These are phyloP conservation scores for Infundibulicybe gibba DNA, from an alignment of 768 basidiomycete genomes.

Conservation along the genomic window DNA sequence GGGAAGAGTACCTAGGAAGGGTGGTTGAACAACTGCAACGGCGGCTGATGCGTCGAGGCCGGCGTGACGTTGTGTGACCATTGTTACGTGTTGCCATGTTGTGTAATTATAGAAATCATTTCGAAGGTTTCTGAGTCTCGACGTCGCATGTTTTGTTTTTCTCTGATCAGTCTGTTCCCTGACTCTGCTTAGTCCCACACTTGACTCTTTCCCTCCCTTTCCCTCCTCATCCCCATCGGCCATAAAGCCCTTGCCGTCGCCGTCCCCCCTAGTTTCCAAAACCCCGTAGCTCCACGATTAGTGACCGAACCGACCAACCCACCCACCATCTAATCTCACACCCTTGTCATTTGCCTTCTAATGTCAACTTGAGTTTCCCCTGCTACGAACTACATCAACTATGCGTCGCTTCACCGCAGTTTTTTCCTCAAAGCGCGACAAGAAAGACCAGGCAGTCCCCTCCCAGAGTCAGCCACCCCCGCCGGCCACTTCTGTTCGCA, in stretches of 20 bases:
- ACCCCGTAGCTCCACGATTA: too few relatives aligned
- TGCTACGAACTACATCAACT: slow-evolving; percentile 1
- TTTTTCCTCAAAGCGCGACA: slow-evolving; percentile 44
- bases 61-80: slow-evolving; percentile 12
- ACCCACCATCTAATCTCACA: background rate
- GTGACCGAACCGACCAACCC: too few relatives aligned
- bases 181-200: slow-evolving; percentile 3
- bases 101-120: background rate
- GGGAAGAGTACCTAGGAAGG: slow-evolving; percentile 42
- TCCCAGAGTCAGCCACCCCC: slow-evolving; percentile 6
- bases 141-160: slow-evolving; percentile 2
- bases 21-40: slow-evolving; percentile 68
- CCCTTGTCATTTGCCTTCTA: slow-evolving; percentile 9
- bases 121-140: background rate
- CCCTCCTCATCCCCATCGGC: slow-evolving; percentile 7
- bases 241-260: background rate
- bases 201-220: background rate
- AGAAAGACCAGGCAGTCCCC: slow-evolving; percentile 24
- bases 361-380: slow-evolving; percentile 5
- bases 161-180: slow-evolving; percentile 2
- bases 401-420: slow-evolving; percentile 70
- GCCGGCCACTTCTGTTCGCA: too few relatives aligned
- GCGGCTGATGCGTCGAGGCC: slow-evolving; percentile 52
- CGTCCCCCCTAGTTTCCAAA: too few relatives aligned
- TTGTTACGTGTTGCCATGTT: background rate